Base-by-base conservation (phyloP, 1,284 basidiomycete genomes). In the Apiotrichum porosum region DNA sequence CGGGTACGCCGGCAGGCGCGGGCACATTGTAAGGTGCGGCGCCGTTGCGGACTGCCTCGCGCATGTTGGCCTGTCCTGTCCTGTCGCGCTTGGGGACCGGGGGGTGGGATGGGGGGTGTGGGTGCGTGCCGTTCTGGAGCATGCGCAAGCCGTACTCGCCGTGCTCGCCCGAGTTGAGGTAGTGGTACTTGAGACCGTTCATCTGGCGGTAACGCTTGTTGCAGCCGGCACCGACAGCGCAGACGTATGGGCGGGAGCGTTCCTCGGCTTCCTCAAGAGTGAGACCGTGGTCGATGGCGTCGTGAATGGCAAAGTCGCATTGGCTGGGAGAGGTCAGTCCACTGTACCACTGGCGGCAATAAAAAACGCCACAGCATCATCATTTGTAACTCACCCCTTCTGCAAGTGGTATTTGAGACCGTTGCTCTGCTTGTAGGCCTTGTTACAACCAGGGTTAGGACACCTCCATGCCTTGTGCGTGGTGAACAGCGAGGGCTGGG, bases 381-480 rank as follows among this genome's bases (percentile, higher is more conserved):
- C 12, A 6, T 28, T 28, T 28, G 24, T 19, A 21, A n/a, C 13
- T 12, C 18, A 68, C 62, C 68, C 70, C 56, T 71, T 70, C 42
- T 89, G 85, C 72, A 93, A 85, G 75, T 98, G 94, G 74, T 97
- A 97, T 78, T 98, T 97, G 63, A 98, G 79, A 1, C 88, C 88
- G 66, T 90, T 90, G 52, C 90, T 91, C 76, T 97, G 94, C 79
- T 97, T 97, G 80, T 98, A 98, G 37, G 84, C 84, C 80, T 98
- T 98, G 78, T 92, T 93, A 78, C 94, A 98, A 48, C 95, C 94
- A 0, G 88, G 85, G 62, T 94, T 94, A 14, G 91, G 91, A 77
- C 94, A 98, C 56, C 86, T 82, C 83, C 94, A 98, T 0, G 94
- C 94, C 73, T 97, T 97, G 57, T 79, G 76, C 43, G 68, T 68